These are phyloP conservation scores for Aspergillus sp. DNA, from an alignment of 2,329 filamentous ascomycete genomes.

Conservation along the genomic window DNA sequence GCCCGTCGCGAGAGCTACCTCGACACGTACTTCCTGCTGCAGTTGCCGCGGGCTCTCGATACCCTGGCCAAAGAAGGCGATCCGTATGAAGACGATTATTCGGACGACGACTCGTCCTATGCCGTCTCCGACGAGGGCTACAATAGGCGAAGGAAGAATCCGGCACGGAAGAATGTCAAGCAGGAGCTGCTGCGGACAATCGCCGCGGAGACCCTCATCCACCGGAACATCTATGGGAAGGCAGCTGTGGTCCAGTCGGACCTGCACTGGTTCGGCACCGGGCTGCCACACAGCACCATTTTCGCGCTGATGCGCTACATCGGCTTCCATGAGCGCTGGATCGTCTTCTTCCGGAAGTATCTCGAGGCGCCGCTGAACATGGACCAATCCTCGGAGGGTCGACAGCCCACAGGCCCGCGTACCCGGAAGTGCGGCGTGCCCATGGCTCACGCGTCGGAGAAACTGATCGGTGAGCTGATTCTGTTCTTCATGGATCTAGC, in stretches of 20 bases:
- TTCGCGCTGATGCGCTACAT: slow-evolving; percentile 44
- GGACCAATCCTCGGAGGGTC: slow-evolving; percentile 28
- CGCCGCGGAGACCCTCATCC: slow-evolving; percentile 36
- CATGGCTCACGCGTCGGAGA: slow-evolving; percentile 46
- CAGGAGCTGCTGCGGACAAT: slow-evolving; percentile 41
- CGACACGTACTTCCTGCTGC: slow-evolving; percentile 33
- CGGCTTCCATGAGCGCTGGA: slow-evolving; percentile 44
- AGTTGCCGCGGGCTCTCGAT: slow-evolving; percentile 26
- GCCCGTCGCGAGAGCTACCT: slow-evolving; percentile 22
- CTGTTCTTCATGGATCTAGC: slow-evolving; percentile 48
- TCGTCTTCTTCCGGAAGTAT: slow-evolving; percentile 46
- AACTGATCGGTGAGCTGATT: slow-evolving; percentile 48
- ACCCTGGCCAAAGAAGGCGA: slow-evolving; percentile 21
- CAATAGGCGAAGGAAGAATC: not conserved
- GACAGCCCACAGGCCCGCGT: slow-evolving; percentile 32
- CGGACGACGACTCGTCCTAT: slow-evolving; percentile 2
- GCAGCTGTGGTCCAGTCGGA: slow-evolving; percentile 43
- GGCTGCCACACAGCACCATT: slow-evolving; percentile 46
- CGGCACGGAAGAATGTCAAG: slow-evolving; percentile 29
- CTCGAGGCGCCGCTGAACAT: slow-evolving; percentile 46
- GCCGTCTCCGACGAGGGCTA: slow-evolving; percentile 22
- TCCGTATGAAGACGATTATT: slow-evolving; percentile 19
- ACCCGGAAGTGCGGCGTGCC: slow-evolving; percentile 45
- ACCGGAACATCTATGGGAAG: slow-evolving; percentile 31
- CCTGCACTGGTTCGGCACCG: slow-evolving; percentile 43